Conservation (phyloP, 306 rosid species). For the Inga oerstediana region DNA sequence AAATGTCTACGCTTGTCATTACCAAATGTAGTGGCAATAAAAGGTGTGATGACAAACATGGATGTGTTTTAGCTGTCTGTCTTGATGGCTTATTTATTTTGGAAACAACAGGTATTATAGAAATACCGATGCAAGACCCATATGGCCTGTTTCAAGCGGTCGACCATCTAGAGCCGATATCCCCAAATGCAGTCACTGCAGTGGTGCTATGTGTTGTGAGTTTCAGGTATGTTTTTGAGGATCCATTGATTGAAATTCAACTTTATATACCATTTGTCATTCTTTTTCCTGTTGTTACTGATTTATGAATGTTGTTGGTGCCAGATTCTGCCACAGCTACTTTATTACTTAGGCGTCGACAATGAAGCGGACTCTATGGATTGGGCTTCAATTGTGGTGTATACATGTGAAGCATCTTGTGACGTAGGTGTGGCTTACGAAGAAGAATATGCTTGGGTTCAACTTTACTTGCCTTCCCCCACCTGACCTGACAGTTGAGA, state of each 20-base stretch:
- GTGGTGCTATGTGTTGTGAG: too few species aligned
- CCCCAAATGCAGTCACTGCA: too few species aligned
- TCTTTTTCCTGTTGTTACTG: too few species aligned
- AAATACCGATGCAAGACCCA: too few species aligned
- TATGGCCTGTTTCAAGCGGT: too few species aligned
- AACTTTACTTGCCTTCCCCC: conserved; percentile 48
- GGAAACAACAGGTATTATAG: too few species aligned
- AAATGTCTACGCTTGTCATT: background rate
- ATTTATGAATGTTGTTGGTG: conserved; percentile 33
- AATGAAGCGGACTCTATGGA: conserved; percentile 63
- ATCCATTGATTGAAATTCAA: too few species aligned
- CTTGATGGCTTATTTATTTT: background rate
- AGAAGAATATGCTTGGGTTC: conserved; percentile 75
- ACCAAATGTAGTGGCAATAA: background rate
- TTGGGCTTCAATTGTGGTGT: conserved; percentile 70
- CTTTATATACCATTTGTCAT: too few species aligned
- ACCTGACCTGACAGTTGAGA: background rate
- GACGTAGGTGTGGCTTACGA: conserved; percentile 53
- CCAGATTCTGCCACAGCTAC: conserved; percentile 78
- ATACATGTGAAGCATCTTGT: conserved; percentile 73
- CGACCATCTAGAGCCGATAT: too few species aligned
- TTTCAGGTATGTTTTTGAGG: too few species aligned
- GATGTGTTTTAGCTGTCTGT: background rate
- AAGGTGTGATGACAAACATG: background rate
- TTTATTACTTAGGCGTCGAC: conserved; percentile 60